phyloP scores from a whole-genome alignment of 345 rosid genomes.

The Arabidopsis thaliana region DNA sequence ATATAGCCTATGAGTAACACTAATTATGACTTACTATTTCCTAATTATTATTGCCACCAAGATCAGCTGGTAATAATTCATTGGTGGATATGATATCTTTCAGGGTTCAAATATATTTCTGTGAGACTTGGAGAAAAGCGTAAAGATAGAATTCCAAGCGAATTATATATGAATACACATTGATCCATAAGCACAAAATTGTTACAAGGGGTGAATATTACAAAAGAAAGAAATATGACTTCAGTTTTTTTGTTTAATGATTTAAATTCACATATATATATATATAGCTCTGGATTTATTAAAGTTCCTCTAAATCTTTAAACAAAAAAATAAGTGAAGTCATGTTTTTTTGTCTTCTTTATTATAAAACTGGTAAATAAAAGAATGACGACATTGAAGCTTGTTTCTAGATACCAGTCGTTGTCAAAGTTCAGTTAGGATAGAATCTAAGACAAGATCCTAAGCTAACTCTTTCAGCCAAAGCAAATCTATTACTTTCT shows the following conservation, averaged over 20 bases:
- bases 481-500: conserved; percentile 48
- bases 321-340: not conserved
- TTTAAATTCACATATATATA: too few relatives aligned
- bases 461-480: conserved; percentile 49
- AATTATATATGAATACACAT: not conserved
- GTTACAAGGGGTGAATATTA: not conserved
- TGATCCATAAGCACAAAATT: conserved; percentile 11
- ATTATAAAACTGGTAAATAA: conserved; percentile 22
- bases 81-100: conserved; percentile 34
- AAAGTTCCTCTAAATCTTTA: too few relatives aligned
- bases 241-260: too few relatives aligned
- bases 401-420: conserved; percentile 49
- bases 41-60: conserved; percentile 35
- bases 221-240: too few relatives aligned
- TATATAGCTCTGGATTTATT: too few relatives aligned
- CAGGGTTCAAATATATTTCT: conserved; percentile 29
- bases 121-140: conserved; percentile 19
- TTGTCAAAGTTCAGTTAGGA: conserved; percentile 44
- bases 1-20: conserved; percentile 40
- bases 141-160: not conserved
- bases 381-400: conserved; percentile 22
- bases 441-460: conserved; percentile 52
- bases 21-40: conserved; percentile 32
- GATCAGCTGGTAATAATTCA: conserved; percentile 40
- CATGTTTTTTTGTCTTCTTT: not conserved